A percentile compares a stretch with the other conserved stretches of the same genome.
These are phyloP conservation scores for Hypoxylon lenormandii DNA, from an alignment of 495 filamentous ascomycete genomes.

Conservation along the genomic window DNA sequence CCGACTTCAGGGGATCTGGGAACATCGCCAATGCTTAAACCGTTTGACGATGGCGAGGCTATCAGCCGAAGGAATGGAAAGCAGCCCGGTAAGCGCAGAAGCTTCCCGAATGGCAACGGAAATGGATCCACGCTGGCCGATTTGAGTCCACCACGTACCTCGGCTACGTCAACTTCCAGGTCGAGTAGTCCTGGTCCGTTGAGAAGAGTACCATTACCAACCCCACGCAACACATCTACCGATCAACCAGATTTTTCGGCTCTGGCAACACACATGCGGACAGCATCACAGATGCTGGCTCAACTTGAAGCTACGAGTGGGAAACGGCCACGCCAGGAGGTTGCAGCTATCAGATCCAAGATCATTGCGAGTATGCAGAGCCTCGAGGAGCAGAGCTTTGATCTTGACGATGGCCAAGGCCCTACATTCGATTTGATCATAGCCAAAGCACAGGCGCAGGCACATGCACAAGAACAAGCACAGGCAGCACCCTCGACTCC, in stretches of 20 bases:
- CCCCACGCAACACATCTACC: slow-evolving; percentile 55
- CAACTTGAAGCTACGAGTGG: slow-evolving; percentile 78
- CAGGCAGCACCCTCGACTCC: slow-evolving; percentile 49
- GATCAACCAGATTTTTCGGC: slow-evolving; percentile 79
- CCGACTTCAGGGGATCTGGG: slow-evolving; percentile 77
- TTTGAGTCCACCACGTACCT: slow-evolving; percentile 69
- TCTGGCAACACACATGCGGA: slow-evolving; percentile 81
- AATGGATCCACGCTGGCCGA: slow-evolving; percentile 63
- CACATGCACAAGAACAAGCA: background rate
- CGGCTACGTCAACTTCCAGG: slow-evolving; percentile 65
- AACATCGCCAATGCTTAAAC: slow-evolving; percentile 72
- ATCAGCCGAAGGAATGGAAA: slow-evolving; percentile 41
- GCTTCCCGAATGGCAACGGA: slow-evolving; percentile 67
- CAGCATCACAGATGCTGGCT: slow-evolving; percentile 80
- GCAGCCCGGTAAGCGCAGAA: slow-evolving; percentile 48
- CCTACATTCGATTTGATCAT: slow-evolving; percentile 81
- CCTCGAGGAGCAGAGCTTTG: slow-evolving; percentile 82
- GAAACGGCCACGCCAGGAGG: slow-evolving; percentile 76
- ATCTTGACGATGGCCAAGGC: slow-evolving; percentile 67
- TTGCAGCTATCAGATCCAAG: slow-evolving; percentile 78
- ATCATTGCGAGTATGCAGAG: slow-evolving; percentile 87
- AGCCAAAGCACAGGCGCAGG: slow-evolving; percentile 58
- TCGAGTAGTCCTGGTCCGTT: slow-evolving; percentile 69
- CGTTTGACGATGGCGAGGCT: slow-evolving; percentile 57
- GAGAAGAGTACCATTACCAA: slow-evolving; percentile 64